Conservation (phyloP, 2,329 filamentous ascomycete species). For the Aspergillus ochraceoroseus region DNA sequence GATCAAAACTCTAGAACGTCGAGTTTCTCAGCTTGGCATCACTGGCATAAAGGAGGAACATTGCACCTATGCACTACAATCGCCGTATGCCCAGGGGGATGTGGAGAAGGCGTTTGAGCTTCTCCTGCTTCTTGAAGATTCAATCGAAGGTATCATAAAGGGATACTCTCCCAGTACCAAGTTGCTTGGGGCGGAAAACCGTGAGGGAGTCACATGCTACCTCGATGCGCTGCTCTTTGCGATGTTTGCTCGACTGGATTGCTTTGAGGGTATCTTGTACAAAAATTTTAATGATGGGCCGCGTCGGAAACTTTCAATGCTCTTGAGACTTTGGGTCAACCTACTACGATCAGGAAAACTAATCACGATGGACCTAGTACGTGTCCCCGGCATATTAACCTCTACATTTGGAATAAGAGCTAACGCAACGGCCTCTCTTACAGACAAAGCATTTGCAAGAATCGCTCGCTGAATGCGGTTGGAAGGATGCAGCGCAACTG, state of each 20-base stretch:
- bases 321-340: slow-evolving; percentile 89
- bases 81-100: slow-evolving; percentile 63
- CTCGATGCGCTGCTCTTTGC: slow-evolving; percentile 86
- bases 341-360: slow-evolving; percentile 78
- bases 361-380: slow-evolving; percentile 77
- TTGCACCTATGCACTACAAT: slow-evolving; percentile 56
- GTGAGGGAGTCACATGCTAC: slow-evolving; percentile 86
- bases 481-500: slow-evolving; percentile 71
- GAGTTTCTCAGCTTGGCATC: slow-evolving; percentile 52
- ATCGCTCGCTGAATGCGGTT: slow-evolving; percentile 76
- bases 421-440: slow-evolving; percentile 8
- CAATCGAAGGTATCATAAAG: slow-evolving; percentile 71
- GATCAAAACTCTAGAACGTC: slow-evolving; percentile 52
- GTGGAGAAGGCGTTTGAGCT: slow-evolving; percentile 70
- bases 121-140: slow-evolving; percentile 71
- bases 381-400: slow-evolving; percentile 5
- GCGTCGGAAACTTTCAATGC: slow-evolving; percentile 66
- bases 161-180: slow-evolving; percentile 66
- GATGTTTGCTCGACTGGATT: slow-evolving; percentile 87
- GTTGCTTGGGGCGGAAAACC: slow-evolving; percentile 81
- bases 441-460: slow-evolving; percentile 83
- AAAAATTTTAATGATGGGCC: slow-evolving; percentile 69
- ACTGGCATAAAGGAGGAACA: slow-evolving; percentile 58
- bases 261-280: slow-evolving; percentile 88
- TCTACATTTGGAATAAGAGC: not conserved